Percentiles rank a stretch among this genome's conserved stretches.
phyloP scores from a whole-genome alignment of 73 alveolate genomes.

The Tetrahymena elliotti region DNA sequence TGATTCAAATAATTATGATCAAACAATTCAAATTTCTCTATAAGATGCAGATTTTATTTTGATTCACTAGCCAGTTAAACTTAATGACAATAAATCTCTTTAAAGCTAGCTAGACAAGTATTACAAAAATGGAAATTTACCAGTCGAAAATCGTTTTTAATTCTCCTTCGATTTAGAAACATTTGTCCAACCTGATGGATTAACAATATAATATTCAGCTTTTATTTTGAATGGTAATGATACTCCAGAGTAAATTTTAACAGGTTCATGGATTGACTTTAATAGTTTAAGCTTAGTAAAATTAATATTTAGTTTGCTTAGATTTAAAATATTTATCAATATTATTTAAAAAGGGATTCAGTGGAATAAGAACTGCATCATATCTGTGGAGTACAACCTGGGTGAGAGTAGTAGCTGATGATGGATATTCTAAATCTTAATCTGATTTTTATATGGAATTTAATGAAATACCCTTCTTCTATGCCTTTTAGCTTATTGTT shows the following conservation, averaged over 20 bases:
- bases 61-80: not conserved
- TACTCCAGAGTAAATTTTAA: not conserved
- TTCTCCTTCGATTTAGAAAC: not conserved
- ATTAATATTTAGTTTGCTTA: no score
- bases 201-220: not conserved
- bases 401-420: not conserved
- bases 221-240: not conserved
- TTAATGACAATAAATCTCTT: not conserved
- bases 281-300: not conserved
- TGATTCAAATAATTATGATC: not conserved
- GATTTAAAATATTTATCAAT: no score
- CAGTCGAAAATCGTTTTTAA: not conserved
- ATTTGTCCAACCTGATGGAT: not conserved
- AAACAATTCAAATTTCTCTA: not conserved
- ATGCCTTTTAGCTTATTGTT: not conserved
- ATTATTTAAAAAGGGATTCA: not conserved
- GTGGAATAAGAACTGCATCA: not conserved
- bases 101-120: not conserved
- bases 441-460: not conserved
- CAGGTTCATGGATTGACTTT: not conserved
- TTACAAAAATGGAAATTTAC: not conserved
- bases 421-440: not conserved
- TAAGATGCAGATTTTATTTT: not conserved
- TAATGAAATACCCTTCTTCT: not conserved
- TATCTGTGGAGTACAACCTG: not conserved